Percentiles rank a stretch among this genome's conserved stretches.
Conservation (phyloP, 257 asterid species). For the Solanum sparsipilum region DNA sequence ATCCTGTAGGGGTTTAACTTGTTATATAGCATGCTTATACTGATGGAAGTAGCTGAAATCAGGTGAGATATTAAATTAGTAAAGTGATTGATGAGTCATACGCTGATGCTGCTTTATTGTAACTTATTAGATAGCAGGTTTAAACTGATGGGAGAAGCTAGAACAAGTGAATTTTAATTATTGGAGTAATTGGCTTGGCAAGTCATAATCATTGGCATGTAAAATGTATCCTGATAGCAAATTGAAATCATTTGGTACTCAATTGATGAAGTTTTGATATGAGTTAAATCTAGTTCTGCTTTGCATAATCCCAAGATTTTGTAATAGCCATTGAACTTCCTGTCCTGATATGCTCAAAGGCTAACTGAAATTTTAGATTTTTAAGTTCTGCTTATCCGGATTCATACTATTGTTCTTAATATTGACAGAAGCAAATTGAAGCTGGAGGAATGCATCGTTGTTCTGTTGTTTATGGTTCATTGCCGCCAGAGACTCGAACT, state of each 20-base stretch:
- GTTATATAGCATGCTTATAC: background rate
- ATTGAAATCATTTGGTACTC: background rate
- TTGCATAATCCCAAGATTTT: background rate
- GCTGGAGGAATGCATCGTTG: conserved; percentile 59
- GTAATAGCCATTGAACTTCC: background rate
- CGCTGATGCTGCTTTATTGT: background rate
- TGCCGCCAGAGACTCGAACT: conserved; percentile 93
- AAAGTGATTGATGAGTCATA: background rate
- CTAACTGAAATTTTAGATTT: background rate
- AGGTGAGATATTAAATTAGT: background rate
- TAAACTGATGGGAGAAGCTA: background rate
- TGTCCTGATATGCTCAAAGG: background rate
- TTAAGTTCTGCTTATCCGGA: background rate
- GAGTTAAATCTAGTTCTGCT: background rate
- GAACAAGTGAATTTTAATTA: background rate
- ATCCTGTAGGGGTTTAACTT: background rate
- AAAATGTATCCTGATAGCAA: background rate
- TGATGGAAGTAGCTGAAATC: background rate
- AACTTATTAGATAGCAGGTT: background rate
- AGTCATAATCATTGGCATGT: background rate
- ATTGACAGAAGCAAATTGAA: conserved; percentile 66
- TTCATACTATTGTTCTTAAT: background rate
- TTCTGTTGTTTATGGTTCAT: conserved; percentile 96
- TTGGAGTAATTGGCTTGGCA: background rate
- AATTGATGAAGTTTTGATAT: background rate